These are phyloP conservation scores for Bipolaris cookei DNA, from an alignment of 2,329 filamentous ascomycete species.

Conservation along the genomic window DNA sequence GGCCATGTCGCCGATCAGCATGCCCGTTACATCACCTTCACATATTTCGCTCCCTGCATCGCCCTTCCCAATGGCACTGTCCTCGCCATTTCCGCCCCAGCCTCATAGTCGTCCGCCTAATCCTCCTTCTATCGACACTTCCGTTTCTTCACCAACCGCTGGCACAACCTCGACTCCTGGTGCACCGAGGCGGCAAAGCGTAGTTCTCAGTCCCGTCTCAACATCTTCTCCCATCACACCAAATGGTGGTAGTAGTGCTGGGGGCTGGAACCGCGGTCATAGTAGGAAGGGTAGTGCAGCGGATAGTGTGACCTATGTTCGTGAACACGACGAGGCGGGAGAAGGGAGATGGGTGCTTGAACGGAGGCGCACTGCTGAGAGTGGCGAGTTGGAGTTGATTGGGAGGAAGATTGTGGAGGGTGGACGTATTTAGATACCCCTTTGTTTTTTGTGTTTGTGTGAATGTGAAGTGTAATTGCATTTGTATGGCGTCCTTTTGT, in stretches of 20 bases:
- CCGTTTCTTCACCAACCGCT: conserved; percentile 33
- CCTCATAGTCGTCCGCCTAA: conserved; percentile 25
- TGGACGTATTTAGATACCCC: conserved; percentile 47
- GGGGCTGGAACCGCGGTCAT: conserved; percentile 41
- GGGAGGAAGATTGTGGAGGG: conserved; percentile 69
- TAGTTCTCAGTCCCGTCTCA: conserved; percentile 43
- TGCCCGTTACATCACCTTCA: conserved; percentile 28
- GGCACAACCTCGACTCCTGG: conserved; percentile 25
- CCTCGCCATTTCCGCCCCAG: conserved; percentile 30
- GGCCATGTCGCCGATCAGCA: conserved; percentile 16
- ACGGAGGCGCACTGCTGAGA: conserved; percentile 68
- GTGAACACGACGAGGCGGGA: conserved; percentile 65
- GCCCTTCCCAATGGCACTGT: conserved; percentile 33
- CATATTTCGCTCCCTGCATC: conserved; percentile 31
- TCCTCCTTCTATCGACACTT: conserved; percentile 33
- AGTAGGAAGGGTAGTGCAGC: conserved; percentile 57
- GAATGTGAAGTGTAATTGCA: not conserved
- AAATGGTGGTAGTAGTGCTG: conserved; percentile 20
- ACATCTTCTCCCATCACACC: conserved; percentile 44
- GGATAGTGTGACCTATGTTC: conserved; percentile 72
- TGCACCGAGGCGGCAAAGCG: conserved; percentile 36
- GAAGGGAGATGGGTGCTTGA: conserved; percentile 72
- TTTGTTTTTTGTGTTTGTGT: not conserved
- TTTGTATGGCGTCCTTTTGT: too few relatives aligned
- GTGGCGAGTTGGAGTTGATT: conserved; percentile 69